Evolutionary conservation across 768 basidiomycete species (phyloP).

Genomic region (Termitomyces titanicus): DNA sequence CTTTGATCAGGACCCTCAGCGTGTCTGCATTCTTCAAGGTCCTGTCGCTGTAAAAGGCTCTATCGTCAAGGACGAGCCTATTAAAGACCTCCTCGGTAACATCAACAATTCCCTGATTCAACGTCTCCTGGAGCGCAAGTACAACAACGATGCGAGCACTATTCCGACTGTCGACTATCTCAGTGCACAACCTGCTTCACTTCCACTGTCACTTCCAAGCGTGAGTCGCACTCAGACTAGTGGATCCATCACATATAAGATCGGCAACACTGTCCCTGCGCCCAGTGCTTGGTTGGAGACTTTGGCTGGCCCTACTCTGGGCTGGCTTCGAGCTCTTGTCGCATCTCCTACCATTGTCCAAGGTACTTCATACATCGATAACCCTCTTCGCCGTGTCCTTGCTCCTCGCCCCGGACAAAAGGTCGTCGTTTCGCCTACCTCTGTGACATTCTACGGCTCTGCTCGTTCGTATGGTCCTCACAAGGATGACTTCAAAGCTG

Average conservation of each 20-base stretch:
- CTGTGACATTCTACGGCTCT: conserved; percentile 69
- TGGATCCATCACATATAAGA: conserved; percentile 43
- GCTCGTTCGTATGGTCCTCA: conserved; percentile 79
- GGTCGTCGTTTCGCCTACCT: conserved; percentile 61
- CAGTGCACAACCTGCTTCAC: conserved; percentile 36
- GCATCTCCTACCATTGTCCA: conserved; percentile 83
- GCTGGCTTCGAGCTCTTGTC: conserved; percentile 85
- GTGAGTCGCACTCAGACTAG: conserved; percentile 40
- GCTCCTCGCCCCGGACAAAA: conserved; percentile 78
- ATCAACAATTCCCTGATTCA: conserved; percentile 75
- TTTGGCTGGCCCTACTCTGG: conserved; percentile 76
- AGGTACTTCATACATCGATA: conserved; percentile 80
- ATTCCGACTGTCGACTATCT: conserved; percentile 89
- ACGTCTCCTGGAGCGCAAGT: conserved; percentile 75
- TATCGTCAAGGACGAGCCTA: conserved; percentile 86
- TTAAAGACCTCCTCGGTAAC: conserved; percentile 87
- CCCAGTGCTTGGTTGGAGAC: conserved; percentile 75
- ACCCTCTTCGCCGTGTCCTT: conserved; percentile 85
- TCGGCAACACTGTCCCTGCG: conserved; percentile 54
- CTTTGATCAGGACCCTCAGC: conserved; percentile 97
- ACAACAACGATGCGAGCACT: conserved; percentile 67
- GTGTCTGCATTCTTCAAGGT: conserved; percentile 96
- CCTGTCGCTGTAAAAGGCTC: conserved; percentile 93
- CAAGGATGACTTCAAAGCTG: conserved; percentile 73
- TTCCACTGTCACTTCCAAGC: conserved; percentile 31